phyloP scores from a whole-genome alignment of 2,329 filamentous ascomycete genomes.

The Fusarium sp. region DNA sequence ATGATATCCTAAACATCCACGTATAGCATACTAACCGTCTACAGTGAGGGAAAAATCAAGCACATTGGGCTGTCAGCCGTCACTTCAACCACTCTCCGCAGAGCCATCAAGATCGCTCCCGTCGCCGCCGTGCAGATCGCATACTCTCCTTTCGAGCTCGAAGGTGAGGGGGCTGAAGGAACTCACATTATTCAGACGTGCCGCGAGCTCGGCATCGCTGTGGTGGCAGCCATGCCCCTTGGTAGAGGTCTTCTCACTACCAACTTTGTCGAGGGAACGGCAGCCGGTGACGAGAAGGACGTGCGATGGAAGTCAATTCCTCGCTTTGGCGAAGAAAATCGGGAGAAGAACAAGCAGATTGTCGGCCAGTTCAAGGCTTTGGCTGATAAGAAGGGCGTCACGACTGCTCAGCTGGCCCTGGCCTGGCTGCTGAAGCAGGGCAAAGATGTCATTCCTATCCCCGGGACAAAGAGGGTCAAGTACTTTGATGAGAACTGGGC shows the following conservation, averaged over 20 bases:
- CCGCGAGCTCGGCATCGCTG: slow-evolving; percentile 68
- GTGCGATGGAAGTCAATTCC: slow-evolving; percentile 11
- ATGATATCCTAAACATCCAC: too few species aligned
- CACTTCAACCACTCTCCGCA: slow-evolving; percentile 59
- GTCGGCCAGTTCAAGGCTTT: slow-evolving; percentile 61
- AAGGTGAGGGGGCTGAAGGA: slow-evolving; percentile 64
- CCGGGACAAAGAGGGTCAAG: slow-evolving; percentile 54
- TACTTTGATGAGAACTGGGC: slow-evolving; percentile 57
- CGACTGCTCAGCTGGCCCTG: slow-evolving; percentile 66
- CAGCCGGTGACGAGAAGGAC: slow-evolving; percentile 41
- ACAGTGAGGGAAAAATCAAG: slow-evolving; percentile 64
- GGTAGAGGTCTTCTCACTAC: slow-evolving; percentile 70
- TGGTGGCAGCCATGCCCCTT: slow-evolving; percentile 70
- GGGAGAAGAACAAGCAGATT: slow-evolving; percentile 62
- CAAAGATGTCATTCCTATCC: slow-evolving; percentile 67
- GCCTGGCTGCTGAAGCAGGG: slow-evolving; percentile 72
- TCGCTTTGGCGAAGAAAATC: slow-evolving; percentile 38
- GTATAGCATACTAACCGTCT: neutral
- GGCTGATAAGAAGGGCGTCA: slow-evolving; percentile 64
- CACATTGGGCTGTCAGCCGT: slow-evolving; percentile 64
- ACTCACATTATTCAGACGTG: slow-evolving; percentile 64
- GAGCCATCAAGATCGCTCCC: slow-evolving; percentile 62
- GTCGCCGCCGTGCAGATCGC: slow-evolving; percentile 66
- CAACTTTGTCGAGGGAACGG: slow-evolving; percentile 58
- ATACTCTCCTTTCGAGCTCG: slow-evolving; percentile 65